phyloP scores from a whole-genome alignment of 371 early-diverging fungal genomes.

The Circinella minor region DNA sequence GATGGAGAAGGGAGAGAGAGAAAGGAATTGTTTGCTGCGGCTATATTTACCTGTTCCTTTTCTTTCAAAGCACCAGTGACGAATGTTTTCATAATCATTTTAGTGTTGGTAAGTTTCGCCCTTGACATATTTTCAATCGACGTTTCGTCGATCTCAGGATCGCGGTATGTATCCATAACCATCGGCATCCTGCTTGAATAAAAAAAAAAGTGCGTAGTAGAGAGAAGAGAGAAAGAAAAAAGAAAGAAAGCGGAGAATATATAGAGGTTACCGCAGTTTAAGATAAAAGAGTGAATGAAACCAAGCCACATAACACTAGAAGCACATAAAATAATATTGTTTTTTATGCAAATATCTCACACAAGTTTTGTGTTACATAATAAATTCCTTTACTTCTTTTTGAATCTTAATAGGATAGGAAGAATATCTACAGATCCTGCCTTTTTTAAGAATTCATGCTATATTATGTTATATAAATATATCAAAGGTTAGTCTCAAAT shows the following conservation, averaged over 20 bases:
- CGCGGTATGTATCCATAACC: constrained; percentile 2
- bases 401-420: constrained; percentile 57
- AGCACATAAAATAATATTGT: too few species aligned
- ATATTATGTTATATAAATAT: not conserved
- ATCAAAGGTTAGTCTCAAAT: not conserved
- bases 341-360: too few species aligned
- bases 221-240: too few species aligned
- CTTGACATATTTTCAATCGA: constrained; percentile 7
- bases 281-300: too few species aligned
- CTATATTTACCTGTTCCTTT: constrained; percentile 50
- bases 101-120: constrained; percentile 32
- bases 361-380: too few species aligned
- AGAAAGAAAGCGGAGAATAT: too few species aligned
- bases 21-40: not conserved
- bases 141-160: constrained; percentile 2
- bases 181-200: not conserved
- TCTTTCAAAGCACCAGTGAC: constrained; percentile 48
- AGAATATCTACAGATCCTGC: constrained; percentile 57
- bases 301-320: too few species aligned
- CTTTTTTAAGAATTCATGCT: constrained; percentile 75
- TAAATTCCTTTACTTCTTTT: constrained; percentile 10
- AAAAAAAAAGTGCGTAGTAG: too few species aligned
- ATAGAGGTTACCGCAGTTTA: too few species aligned
- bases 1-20: constrained; percentile 6
- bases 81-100: constrained; percentile 50